Conservation (phyloP, 192 early-diverging fungal genomes). For the Gaertneriomyces semiglobifer region DNA sequence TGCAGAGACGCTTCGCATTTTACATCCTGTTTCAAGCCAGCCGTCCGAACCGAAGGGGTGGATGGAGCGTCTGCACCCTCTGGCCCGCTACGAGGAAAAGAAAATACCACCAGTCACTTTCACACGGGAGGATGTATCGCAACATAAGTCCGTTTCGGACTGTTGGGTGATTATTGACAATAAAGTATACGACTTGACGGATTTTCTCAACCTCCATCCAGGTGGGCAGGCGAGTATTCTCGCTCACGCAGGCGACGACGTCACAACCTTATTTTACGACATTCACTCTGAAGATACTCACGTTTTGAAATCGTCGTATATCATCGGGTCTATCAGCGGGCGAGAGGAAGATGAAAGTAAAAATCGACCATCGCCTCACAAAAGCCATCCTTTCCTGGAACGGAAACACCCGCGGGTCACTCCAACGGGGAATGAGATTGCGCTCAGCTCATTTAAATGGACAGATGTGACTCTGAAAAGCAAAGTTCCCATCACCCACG, state of each 20-base stretch:
- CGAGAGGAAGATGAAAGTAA: no score
- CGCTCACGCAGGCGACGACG: neutral
- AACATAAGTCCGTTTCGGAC: neutral
- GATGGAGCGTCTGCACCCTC: neutral
- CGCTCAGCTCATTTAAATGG: neutral
- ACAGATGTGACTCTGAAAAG: neutral
- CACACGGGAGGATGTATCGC: neutral
- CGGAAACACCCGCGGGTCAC: conserved; percentile 4
- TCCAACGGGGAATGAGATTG: neutral
- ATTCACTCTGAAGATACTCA: neutral
- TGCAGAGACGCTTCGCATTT: neutral
- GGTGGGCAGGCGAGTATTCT: conserved; percentile 1
- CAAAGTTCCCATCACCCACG: conserved; percentile 15
- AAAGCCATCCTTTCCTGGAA: no score
- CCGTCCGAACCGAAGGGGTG: neutral
- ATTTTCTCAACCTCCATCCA: neutral
- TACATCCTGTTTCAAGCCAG: neutral
- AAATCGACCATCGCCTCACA: no score
- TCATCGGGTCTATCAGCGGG: neutral
- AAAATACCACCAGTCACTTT: neutral
- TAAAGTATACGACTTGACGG: neutral
- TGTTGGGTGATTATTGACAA: neutral
- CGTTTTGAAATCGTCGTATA: neutral
- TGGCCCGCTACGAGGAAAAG: neutral
- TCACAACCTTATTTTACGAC: neutral